These are phyloP conservation scores for Phyllosticta citribraziliensis DNA, from an alignment of 2,329 filamentous ascomycete species.

Conservation along the genomic window DNA sequence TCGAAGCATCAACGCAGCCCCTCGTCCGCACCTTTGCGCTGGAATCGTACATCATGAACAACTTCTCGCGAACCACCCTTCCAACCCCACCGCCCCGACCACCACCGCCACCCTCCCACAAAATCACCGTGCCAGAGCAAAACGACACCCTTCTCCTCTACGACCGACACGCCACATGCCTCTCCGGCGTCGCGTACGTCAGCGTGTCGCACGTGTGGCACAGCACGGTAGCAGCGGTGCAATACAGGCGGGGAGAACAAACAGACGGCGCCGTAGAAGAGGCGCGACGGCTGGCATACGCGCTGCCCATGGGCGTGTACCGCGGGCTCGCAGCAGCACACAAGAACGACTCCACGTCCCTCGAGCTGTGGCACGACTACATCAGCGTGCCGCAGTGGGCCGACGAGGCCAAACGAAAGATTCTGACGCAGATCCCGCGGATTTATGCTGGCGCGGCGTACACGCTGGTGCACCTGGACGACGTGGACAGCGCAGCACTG, in stretches of 20 bases:
- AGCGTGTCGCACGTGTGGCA: constrained; percentile 10
- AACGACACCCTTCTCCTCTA: neutral
- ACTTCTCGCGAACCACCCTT: no score
- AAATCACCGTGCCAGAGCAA: neutral
- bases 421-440: neutral
- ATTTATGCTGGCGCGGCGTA: neutral
- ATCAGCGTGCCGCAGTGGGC: constrained; percentile 14
- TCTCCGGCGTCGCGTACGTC: neutral
- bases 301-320: neutral
- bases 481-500: neutral
- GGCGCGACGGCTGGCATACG: neutral
- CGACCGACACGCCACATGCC: neutral
- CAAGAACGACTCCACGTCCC: neutral
- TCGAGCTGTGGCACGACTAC: constrained; percentile 16
- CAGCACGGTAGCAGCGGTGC: neutral
- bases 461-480: neutral
- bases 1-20: neutral
- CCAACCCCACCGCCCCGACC: no score
- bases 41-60: neutral
- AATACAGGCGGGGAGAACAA: neutral
- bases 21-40: neutral
- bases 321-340: neutral
- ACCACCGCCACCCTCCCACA: neutral
- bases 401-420: neutral
- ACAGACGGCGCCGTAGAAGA: neutral